These are phyloP conservation scores for Sporothrix variecibatus DNA, from an alignment of 2,329 filamentous ascomycete species.

Conservation along the genomic window DNA sequence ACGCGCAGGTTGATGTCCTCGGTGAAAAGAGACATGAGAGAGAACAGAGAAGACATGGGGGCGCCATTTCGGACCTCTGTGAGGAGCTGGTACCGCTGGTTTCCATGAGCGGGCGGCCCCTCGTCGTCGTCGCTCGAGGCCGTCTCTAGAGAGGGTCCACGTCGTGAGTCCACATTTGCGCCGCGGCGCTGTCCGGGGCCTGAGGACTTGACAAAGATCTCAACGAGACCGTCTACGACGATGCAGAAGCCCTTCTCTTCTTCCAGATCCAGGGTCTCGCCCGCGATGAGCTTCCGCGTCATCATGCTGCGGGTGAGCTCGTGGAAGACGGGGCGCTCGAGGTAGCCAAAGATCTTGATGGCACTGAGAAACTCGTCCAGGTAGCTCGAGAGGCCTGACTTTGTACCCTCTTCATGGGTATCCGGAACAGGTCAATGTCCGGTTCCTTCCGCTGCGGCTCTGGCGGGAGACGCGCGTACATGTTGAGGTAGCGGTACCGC, in stretches of 20 bases:
- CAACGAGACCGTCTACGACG: slow-evolving; percentile 92
- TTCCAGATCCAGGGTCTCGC: slow-evolving; percentile 91
- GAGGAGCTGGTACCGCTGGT: slow-evolving; percentile 88
- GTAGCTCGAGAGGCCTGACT: slow-evolving; percentile 92
- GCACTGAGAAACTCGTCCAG: slow-evolving; percentile 97
- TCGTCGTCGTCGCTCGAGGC: slow-evolving; percentile 58
- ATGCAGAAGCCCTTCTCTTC: slow-evolving; percentile 98
- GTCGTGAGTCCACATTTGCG: slow-evolving; percentile 38
- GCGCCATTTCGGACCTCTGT: slow-evolving; percentile 98
- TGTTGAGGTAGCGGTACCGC: slow-evolving; percentile 92
- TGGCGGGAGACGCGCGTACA: slow-evolving; percentile 90
- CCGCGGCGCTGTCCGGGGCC: slow-evolving; percentile 42
- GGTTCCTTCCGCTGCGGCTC: slow-evolving; percentile 96
- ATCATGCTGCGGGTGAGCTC: slow-evolving; percentile 98
- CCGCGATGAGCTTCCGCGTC: slow-evolving; percentile 91
- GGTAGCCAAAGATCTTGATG: slow-evolving; percentile 97
- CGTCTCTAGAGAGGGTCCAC: slow-evolving; percentile 44
- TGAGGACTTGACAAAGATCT: slow-evolving; percentile 96
- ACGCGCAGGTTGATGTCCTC: slow-evolving; percentile 83
- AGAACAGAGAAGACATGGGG: slow-evolving; percentile 97
- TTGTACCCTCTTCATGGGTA: slow-evolving; percentile 83
- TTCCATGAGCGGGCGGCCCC: slow-evolving; percentile 51
- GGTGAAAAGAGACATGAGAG: slow-evolving; percentile 94
- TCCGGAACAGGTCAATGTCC: slow-evolving; percentile 92
- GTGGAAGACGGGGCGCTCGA: slow-evolving; percentile 95